Evolutionary conservation across 257 asterid species (phyloP).

Genomic region (Nicotiana noctiflora): DNA sequence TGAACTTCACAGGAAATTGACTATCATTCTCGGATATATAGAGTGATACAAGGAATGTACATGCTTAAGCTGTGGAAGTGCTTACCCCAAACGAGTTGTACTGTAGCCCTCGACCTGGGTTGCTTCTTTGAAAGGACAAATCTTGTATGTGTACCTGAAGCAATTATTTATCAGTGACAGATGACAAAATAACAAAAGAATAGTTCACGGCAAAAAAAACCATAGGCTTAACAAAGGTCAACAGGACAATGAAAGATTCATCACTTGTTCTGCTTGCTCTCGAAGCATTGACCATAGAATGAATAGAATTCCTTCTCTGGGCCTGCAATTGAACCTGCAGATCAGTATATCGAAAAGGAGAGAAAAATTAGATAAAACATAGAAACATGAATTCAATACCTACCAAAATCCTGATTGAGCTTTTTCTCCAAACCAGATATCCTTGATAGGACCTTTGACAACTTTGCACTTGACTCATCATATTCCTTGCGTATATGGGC

Average conservation of each 20-base stretch:
- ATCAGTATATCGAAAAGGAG: slow-evolving; percentile 15
- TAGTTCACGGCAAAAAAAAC: neutral
- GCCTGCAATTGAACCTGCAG: slow-evolving; percentile 47
- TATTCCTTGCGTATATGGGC: slow-evolving; percentile 80
- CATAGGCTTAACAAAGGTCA: neutral
- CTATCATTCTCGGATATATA: neutral
- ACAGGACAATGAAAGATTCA: slow-evolving; percentile 18
- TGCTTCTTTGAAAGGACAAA: slow-evolving; percentile 93
- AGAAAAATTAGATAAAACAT: neutral
- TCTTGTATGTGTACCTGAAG: slow-evolving; percentile 81
- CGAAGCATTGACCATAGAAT: slow-evolving; percentile 87
- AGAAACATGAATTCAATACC: neutral
- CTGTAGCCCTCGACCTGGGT: slow-evolving; percentile 91
- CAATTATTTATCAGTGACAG: slow-evolving; percentile 16
- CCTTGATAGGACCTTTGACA: slow-evolving; percentile 83
- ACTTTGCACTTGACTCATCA: slow-evolving; percentile 69
- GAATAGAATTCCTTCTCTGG: slow-evolving; percentile 89
- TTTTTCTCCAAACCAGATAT: slow-evolving; percentile 78
- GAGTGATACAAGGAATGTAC: neutral
- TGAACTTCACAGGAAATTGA: neutral
- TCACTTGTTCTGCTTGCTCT: slow-evolving; percentile 88
- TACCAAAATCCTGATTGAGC: slow-evolving; percentile 91
- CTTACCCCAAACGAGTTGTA: slow-evolving; percentile 90
- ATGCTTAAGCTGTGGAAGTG: slow-evolving; percentile 14
- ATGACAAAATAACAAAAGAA: slow-evolving; percentile 11